Base-by-base conservation (phyloP, 1,284 basidiomycete species). In the Cystobasidium slooffiae region DNA sequence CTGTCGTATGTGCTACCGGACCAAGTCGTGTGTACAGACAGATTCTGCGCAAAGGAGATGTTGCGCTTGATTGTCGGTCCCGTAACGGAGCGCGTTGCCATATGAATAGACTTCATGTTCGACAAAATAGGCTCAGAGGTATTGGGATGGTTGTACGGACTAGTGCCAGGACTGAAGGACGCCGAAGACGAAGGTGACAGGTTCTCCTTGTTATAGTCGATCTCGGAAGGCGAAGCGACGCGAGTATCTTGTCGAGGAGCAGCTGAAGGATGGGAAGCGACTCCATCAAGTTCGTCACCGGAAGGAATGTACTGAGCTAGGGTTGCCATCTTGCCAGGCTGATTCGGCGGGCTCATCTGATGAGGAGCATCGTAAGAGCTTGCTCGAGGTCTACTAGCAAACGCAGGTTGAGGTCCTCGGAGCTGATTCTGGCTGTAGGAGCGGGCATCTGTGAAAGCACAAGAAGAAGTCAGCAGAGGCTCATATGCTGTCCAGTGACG, bases 1-100 rank as follows among this genome's bases (percentile, higher is more conserved):
- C 96, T 87, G 83, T 99, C 96, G 83, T 99, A 99, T 72, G 94
- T 90, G 53, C 87, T 86, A 10, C 93, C 84, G 55, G 93, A 89
- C 86, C 97, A 98, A 7, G 96, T 99, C 82, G 94, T 92, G 81
- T 98, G 97, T 65, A 97, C 92, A 44, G 92, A 93, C 80, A 97
- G 85, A 81, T 94, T 94, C 59, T 88, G 91, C 43, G 95, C 94
- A 84, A 97, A 99, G 68, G 90, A 87, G 47, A 97, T 80, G 52
- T 81, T 78, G 6, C 77, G 69, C 20, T 77, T 76, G 10, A 68
- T 37, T 53, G 61, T 67, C 1, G 78, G 78, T 10, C 75, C 73
- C 22, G 76, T 77, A 6, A 74, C 56, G 10, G 73, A 74, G 1
- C 78, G 75, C 22, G 75, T 51, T 3, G 76, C 24, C 7, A 75